Base-by-base conservation (phyloP, 805 yeast genomes). In the Citeromyces matritensis region DNA sequence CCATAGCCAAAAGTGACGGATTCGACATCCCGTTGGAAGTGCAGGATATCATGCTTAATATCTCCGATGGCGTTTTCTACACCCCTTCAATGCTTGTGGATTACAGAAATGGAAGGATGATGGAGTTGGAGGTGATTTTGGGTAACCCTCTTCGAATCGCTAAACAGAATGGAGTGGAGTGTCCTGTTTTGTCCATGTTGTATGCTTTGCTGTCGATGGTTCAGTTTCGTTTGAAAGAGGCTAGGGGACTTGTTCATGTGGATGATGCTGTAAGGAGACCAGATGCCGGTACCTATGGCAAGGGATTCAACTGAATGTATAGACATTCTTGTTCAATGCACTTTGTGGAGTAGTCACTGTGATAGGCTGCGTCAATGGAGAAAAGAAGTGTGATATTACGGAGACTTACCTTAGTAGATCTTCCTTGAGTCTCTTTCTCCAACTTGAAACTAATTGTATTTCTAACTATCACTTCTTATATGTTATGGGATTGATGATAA, bases 41-140 rank as follows among this genome's bases (percentile, higher is more conserved):
- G 13, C 67, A 67, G 37, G 58, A 67, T 17, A 37, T 44, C 30
- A 66, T 72, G 58, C 47, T 71, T 24, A 72, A 70, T 39, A 58
- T 70, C 14, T 80, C 74, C 44, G 78, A 63, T 35, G 71, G 70
- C 8, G 58, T 55, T 23, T 68, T 63, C 52, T 79, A 68, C 47
- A 61, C 63, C 32, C 88, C 88, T 3, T 76, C 85, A 3, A 79
- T 79, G 88, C 54, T 66, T 37, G 78, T 76, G 8, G 91, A 79
- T 44, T 62, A 64, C 14, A 55, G 68, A 30, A 73, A 76, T 39
- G 71, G 73, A 15, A 74, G 77, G 44, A 72, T 73, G 30, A 66
- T 80, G 40, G 93, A 82, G 49, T 50, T 73, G 21, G 85, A 80
- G 43, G 77, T 69, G 15, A 75, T 82, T 37, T 53, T 79, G 31